Base-by-base conservation (phyloP, 176 grass and related monocot genomes). In the Cymbopogon citratus region DNA sequence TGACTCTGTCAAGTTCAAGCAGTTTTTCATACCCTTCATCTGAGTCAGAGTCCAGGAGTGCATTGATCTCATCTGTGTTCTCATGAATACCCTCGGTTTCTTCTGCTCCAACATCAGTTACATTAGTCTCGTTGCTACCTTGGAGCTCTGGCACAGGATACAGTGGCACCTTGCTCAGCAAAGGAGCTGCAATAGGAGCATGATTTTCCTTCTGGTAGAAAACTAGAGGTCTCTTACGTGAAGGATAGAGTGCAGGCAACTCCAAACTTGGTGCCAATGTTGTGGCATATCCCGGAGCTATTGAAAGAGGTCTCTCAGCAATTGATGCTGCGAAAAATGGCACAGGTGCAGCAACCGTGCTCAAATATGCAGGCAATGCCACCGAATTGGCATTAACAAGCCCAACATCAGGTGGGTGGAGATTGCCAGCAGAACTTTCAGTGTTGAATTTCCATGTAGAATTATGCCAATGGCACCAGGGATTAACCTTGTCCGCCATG, bases 1-100 rank as follows among this genome's bases (percentile, higher is more conserved):
- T 80, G 7, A 48, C 52, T 72, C 69, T 89, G 12, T 71, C 49
- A 4, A 78, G 72, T 82, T 89, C 83, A 49, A 60, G 86, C 2
- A 59, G 85, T 84, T 87, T 87, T 66, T 68, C 75, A 19, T 33
- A 83, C 24, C 87, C 80, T 38, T 89, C 88, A 46, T 97, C 91
- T 0, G 95, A 98, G 67, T 93, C 92, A 7, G 95, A 94, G 64
- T 92, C 91, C 34, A 98, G 85, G 61, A 98, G 84, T 5, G 84
- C 92, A 71, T 98, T 80, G 41, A 98, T 98, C 83, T 94, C 95
- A 40, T 93, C 95, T 1, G 88, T 89, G 59, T 98, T 91, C 87
- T 98, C 95, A 57, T 94, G 95, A 81, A 92, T 88, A 75, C 87
- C 90, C 45, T 87, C 86, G 1, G 63, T 81, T 24, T 75, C 83